Conservation (phyloP, 2,329 filamentous ascomycete species). For the Xylariales sp. region DNA sequence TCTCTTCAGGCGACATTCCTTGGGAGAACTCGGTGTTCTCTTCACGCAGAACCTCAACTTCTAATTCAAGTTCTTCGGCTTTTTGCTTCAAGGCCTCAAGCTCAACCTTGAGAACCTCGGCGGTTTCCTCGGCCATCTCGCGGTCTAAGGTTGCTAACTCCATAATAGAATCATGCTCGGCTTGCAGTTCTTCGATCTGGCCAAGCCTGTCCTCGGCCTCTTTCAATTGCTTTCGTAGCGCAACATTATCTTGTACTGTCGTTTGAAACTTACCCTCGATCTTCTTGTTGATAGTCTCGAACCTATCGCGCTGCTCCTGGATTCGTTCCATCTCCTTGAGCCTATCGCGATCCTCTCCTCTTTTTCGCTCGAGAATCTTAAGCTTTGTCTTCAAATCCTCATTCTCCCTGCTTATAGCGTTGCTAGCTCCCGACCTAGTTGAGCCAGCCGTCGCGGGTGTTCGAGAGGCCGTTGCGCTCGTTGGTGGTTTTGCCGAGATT, state of each 20-base stretch:
- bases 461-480: slow-evolving; percentile 42
- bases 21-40: slow-evolving; percentile 87
- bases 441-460: slow-evolving; percentile 47
- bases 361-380: slow-evolving; percentile 86
- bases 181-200: slow-evolving; percentile 77
- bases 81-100: slow-evolving; percentile 80
- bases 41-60: slow-evolving; percentile 86
- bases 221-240: slow-evolving; percentile 81
- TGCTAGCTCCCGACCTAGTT: slow-evolving; percentile 58
- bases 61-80: slow-evolving; percentile 85
- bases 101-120: slow-evolving; percentile 84
- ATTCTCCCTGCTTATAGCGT: slow-evolving; percentile 72
- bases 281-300: slow-evolving; percentile 88
- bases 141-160: slow-evolving; percentile 90
- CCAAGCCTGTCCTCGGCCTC: slow-evolving; percentile 78
- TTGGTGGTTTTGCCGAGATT: slow-evolving; percentile 49
- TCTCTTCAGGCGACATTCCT: slow-evolving; percentile 89
- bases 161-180: slow-evolving; percentile 85
- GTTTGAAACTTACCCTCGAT: slow-evolving; percentile 89
- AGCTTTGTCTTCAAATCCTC: slow-evolving; percentile 92
- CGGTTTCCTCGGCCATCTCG: slow-evolving; percentile 95
- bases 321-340: slow-evolving; percentile 81
- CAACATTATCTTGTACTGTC: slow-evolving; percentile 81
- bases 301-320: slow-evolving; percentile 80
- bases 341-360: slow-evolving; percentile 85